These are phyloP conservation scores for Raffaelea albimanens DNA, from an alignment of 2,329 filamentous ascomycete genomes.

Conservation along the genomic window DNA sequence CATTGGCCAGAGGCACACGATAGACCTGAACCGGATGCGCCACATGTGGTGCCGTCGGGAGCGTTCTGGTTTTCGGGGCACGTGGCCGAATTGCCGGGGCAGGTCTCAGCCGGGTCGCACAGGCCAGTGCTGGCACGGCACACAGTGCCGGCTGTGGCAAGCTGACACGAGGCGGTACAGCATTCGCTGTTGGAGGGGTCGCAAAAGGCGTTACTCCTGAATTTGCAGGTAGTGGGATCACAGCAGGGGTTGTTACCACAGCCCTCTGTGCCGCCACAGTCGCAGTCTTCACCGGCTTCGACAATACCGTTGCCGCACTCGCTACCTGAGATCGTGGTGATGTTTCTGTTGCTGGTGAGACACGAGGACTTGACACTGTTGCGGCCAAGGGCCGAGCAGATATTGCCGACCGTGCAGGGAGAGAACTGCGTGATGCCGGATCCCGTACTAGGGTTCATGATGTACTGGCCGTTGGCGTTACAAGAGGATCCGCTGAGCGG, in stretches of 20 bases:
- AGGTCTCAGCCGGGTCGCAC: constrained; percentile 81
- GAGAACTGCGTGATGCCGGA: constrained; percentile 70
- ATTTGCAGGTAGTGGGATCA: constrained; percentile 77
- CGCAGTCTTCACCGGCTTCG: constrained; percentile 87
- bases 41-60: constrained; percentile 64
- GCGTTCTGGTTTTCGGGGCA: constrained; percentile 68
- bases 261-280: constrained; percentile 69
- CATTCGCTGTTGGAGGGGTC: constrained; percentile 76
- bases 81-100: constrained; percentile 58
- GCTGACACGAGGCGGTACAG: constrained; percentile 59
- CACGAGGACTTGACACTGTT: constrained; percentile 69
- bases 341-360: constrained; percentile 74
- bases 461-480: constrained; percentile 67
- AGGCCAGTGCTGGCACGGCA: constrained; percentile 71
- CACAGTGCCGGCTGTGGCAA: constrained; percentile 57
- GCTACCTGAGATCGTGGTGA: constrained; percentile 70
- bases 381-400: constrained; percentile 75
- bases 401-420: constrained; percentile 82
- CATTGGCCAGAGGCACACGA: constrained; percentile 88
- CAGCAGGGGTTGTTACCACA: constrained; percentile 77
- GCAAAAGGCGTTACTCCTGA: constrained; percentile 66
- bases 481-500: constrained; percentile 61
- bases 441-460: constrained; percentile 92
- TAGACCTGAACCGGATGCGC: constrained; percentile 50
- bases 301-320: constrained; percentile 97